Base-by-base conservation (phyloP, 169 alveolate species). In the Eimeria zaria region DNA sequence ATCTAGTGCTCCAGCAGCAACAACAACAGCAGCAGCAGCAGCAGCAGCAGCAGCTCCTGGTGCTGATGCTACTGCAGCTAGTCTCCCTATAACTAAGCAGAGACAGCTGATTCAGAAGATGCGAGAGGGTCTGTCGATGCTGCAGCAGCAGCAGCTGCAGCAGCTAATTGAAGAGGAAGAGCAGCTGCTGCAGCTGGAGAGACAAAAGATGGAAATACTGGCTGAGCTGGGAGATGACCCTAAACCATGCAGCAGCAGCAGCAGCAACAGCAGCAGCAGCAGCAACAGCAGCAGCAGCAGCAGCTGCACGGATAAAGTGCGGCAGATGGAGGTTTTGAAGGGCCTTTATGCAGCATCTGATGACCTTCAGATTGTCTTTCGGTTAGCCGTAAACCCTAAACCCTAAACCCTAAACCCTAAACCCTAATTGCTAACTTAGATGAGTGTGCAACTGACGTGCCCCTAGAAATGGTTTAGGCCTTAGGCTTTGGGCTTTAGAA, bases 101-200 rank as follows among this genome's bases (percentile, higher is more conserved):
- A 53, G 55, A 39, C 62, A 81, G 22, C 36, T 81, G 51, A 36
- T 81, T 41, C 90, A 81, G 51, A 46, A 46, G 71, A 46, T 36
- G 73, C 46, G 55, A 73, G 90, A 81, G 33, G 55, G 90, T 30
- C 90, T 81, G 27, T 81, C 90, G 44, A 41, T n/a, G 44, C 44
- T 81, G 53, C 90, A 46, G 71, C 90, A 53, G 90, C 71, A 81
- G 69, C 90, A 81, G 46, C 90, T 81, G 73, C 90, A 81, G 90
- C 90, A 81, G 90, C 90, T 81, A 22, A 48, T 81, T 12, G 90
- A 81, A 30, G 90, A 81, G 33, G 90, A 81, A 73, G 90, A 81
- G 71, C 90, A 81, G 51, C 69, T 81, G 73, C 73, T 81, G 36
- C 90, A 48, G 20, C 69, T 81, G 20, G 71, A 16, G 46, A 46